These are phyloP conservation scores for Trypanosoma avium DNA, from an alignment of 208 protist species.

Conservation along the genomic window DNA sequence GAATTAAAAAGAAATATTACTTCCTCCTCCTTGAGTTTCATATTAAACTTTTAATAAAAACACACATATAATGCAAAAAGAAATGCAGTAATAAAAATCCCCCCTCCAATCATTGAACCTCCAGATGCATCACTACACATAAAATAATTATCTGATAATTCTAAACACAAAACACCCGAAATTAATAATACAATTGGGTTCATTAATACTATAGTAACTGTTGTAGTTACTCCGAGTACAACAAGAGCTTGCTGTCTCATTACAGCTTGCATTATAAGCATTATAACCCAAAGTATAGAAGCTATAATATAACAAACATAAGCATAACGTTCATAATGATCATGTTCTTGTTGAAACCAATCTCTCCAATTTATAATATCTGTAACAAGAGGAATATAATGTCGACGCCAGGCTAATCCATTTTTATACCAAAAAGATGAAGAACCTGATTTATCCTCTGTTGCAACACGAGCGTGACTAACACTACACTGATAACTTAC, in stretches of 20 bases:
- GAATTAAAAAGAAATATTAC: not conserved
- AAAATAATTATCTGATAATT: conserved; percentile 51
- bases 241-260: conserved; percentile 42
- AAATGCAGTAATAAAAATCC: conserved; percentile 57
- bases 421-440: conserved; percentile 61
- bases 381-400: conserved; percentile 71
- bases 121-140: conserved; percentile 68
- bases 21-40: no score
- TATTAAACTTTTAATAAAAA: conserved; percentile 24
- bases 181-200: conserved; percentile 77
- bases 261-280: conserved; percentile 64
- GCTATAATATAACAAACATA: conserved; percentile 54
- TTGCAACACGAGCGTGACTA: conserved; percentile 53
- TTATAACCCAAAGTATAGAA: conserved; percentile 47
- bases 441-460: conserved; percentile 49
- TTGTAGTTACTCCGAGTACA: conserved; percentile 69
- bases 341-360: conserved; percentile 38
- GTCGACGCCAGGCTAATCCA: conserved; percentile 41
- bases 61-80: conserved; percentile 64
- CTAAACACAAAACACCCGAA: conserved; percentile 62
- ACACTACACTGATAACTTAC: conserved; percentile 65
- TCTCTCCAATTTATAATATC: conserved; percentile 18
- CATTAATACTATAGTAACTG: conserved; percentile 47
- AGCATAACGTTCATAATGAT: conserved; percentile 66
- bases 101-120: conserved; percentile 66